These are phyloP conservation scores for Fusarium sp. DNA, from an alignment of 2,329 filamentous ascomycete genomes.

Conservation along the genomic window DNA sequence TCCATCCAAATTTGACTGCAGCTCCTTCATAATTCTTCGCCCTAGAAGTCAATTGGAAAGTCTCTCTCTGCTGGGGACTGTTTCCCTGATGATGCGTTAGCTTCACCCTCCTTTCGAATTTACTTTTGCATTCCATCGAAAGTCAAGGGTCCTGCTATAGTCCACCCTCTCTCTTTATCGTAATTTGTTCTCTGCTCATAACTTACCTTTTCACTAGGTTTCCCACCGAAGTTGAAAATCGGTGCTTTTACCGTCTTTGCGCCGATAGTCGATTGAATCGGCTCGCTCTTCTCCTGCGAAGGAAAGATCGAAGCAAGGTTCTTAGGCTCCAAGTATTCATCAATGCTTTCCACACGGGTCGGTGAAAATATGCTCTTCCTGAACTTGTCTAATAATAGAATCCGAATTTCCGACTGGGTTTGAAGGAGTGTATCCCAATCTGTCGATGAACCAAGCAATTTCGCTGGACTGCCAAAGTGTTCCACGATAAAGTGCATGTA, in stretches of 20 bases:
- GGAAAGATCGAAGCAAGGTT: accelerated
- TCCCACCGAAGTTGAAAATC: not conserved
- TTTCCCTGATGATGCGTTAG: not conserved
- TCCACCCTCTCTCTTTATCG: not conserved
- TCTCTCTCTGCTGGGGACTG: not conserved
- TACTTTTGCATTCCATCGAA: not conserved
- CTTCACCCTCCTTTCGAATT: not conserved
- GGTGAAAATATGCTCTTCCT: not conserved
- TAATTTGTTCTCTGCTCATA: accelerated
- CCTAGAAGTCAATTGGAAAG: not conserved
- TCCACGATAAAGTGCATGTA: not conserved
- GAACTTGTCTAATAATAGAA: not conserved
- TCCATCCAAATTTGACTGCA: not conserved
- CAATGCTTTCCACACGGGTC: not conserved
- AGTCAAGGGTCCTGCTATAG: not conserved
- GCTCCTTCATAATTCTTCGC: not conserved
- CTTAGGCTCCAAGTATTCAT: not conserved
- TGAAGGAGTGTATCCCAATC: not conserved
- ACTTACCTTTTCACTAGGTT: not conserved
- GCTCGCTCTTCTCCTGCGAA: not conserved
- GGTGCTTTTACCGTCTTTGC: not conserved
- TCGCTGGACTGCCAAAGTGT: not conserved
- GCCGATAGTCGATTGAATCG: too few relatives aligned
- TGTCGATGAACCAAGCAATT: not conserved
- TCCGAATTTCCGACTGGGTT: not conserved